phyloP scores from a whole-genome alignment of 2,329 filamentous ascomycete genomes.

The Chrysoporthe austroafricana region DNA sequence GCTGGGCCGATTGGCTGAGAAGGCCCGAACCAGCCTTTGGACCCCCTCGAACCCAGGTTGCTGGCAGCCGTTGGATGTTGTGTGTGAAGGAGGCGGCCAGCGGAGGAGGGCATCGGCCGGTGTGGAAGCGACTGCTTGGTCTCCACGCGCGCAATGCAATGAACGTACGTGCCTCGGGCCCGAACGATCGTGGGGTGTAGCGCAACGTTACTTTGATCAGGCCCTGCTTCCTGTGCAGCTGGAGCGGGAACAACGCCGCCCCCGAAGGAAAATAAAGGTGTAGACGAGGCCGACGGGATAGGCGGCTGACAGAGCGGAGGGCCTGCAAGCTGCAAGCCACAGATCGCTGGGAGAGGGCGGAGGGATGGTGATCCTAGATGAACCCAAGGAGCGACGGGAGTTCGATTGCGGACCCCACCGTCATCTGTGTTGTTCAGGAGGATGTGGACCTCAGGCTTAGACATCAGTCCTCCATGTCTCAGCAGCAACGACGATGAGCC shows the following conservation, averaged over 20 bases:
- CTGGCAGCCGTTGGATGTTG: background rate
- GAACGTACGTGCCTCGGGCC: conserved; percentile 7
- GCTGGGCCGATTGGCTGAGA: conserved; percentile 5
- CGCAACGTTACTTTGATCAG: conserved; percentile 26
- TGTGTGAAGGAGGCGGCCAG: background rate
- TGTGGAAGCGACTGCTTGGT: background rate
- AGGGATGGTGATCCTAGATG: conserved; percentile 3
- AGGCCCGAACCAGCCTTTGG: background rate
- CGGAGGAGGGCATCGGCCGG: background rate
- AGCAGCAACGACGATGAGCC: background rate
- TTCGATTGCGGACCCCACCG: background rate
- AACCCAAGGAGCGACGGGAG: background rate
- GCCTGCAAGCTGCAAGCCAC: conserved; percentile 1
- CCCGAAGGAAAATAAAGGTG: background rate
- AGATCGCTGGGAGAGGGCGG: background rate
- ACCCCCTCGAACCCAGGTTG: background rate
- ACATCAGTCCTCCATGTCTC: background rate
- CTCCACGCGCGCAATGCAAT: background rate
- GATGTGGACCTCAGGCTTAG: background rate
- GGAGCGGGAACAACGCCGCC: background rate
- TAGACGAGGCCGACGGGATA: background rate
- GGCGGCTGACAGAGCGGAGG: background rate
- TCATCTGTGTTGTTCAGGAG: conserved; percentile 10
- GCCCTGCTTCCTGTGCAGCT: background rate
- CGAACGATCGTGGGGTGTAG: background rate